A percentile compares a stretch with the other conserved stretches of the same genome.
phyloP scores from a whole-genome alignment of 805 yeast genomes.

The Myxozyma mucilagina region DNA sequence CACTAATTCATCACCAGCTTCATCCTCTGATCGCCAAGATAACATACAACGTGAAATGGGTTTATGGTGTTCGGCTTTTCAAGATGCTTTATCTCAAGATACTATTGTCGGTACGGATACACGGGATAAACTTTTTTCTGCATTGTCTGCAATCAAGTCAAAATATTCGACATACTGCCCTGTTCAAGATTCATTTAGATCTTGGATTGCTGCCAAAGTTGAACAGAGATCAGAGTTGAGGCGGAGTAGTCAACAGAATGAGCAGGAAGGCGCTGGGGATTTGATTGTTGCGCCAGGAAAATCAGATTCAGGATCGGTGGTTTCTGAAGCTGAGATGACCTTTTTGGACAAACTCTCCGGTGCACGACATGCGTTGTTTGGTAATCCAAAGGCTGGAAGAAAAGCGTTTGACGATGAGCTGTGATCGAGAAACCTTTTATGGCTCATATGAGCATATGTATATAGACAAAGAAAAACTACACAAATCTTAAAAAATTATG shows the following conservation, averaged over 20 bases:
- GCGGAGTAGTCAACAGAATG: background rate
- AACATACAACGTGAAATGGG: slow-evolving; percentile 21
- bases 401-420: slow-evolving; percentile 51
- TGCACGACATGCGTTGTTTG: slow-evolving; percentile 68
- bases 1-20: background rate
- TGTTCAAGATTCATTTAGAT: slow-evolving; percentile 49
- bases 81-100: slow-evolving; percentile 24
- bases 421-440: too few species aligned
- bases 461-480: background rate
- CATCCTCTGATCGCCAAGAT: background rate
- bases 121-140: slow-evolving; percentile 25
- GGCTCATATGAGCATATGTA: background rate
- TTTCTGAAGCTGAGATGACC: slow-evolving; percentile 40
- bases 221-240: slow-evolving; percentile 11
- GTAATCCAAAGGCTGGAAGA: slow-evolving; percentile 71
- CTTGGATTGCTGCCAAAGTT: slow-evolving; percentile 60
- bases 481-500: background rate
- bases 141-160: slow-evolving; percentile 22
- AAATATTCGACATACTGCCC: slow-evolving; percentile 35
- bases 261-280: background rate
- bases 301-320: slow-evolving; percentile 30
- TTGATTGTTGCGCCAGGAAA: slow-evolving; percentile 21
- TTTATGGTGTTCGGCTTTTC: slow-evolving; percentile 28
- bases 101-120: slow-evolving; percentile 8
- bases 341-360: slow-evolving; percentile 47